These are phyloP conservation scores for Lactuca saligna DNA, from an alignment of 129 eudicot species.

Conservation along the genomic window DNA sequence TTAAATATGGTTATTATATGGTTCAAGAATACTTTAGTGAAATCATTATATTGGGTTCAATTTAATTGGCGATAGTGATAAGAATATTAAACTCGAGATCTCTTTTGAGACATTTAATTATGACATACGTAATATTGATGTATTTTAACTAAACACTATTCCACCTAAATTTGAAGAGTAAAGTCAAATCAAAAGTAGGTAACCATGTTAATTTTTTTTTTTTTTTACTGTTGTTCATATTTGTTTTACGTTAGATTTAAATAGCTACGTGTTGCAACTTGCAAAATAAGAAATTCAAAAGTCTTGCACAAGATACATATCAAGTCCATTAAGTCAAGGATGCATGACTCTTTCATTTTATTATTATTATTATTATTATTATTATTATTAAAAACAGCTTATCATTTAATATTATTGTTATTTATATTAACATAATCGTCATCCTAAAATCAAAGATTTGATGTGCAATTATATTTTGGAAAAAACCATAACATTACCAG, in stretches of 20 bases:
- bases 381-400: too few species aligned
- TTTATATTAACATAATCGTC: too few species aligned
- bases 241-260: not conserved
- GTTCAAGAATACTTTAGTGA: not conserved
- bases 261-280: too few species aligned
- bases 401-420: too few species aligned
- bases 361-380: too few species aligned
- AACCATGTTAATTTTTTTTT: not conserved
- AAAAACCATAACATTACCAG: too few species aligned
- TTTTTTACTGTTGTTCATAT: not conserved
- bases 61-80: not conserved
- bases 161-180: not conserved
- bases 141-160: not conserved
- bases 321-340: not conserved
- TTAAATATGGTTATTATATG: too few species aligned
- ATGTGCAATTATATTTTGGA: too few species aligned
- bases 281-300: not conserved
- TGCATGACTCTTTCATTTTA: not conserved
- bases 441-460: too few species aligned
- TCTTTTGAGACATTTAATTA: not conserved
- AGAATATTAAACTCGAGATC: not conserved
- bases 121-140: not conserved
- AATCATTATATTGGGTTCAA: not conserved
- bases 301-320: not conserved
- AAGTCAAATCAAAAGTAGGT: slow-evolving; percentile 7